These are phyloP conservation scores for Ramularia endophylla DNA, from an alignment of 2,329 filamentous ascomycete genomes.

Conservation along the genomic window DNA sequence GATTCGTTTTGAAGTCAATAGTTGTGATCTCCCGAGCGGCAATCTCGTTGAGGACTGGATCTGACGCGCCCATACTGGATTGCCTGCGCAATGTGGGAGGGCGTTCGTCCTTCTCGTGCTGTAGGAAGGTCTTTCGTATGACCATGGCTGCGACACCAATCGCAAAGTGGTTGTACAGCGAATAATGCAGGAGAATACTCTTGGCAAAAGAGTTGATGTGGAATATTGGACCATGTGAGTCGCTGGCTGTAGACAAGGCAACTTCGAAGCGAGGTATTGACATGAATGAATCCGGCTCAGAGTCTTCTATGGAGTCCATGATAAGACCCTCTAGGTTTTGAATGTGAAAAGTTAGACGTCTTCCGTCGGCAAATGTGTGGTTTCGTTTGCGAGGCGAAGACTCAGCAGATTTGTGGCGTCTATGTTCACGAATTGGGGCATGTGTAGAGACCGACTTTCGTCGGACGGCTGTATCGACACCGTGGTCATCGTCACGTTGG, in stretches of 20 bases:
- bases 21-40: conserved; percentile 62
- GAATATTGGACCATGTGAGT: conserved; percentile 80
- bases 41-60: conserved; percentile 24
- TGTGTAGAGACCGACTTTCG: conserved; percentile 63
- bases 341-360: conserved; percentile 72
- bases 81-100: conserved; percentile 11
- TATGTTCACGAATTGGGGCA: neutral
- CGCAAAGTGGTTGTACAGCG: conserved; percentile 87
- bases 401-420: conserved; percentile 23
- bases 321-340: conserved; percentile 85
- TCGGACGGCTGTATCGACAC: conserved; percentile 38
- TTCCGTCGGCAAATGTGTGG: conserved; percentile 59
- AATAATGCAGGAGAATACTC: conserved; percentile 79
- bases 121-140: conserved; percentile 45
- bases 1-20: conserved; percentile 71
- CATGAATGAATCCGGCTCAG: conserved; percentile 80
- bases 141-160: conserved; percentile 75
- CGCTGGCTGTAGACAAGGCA: conserved; percentile 75
- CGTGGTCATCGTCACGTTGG: conserved; percentile 55
- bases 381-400: conserved; percentile 44
- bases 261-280: conserved; percentile 82
- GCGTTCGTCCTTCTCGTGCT: conserved; percentile 16
- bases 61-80: conserved; percentile 18
- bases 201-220: conserved; percentile 78
- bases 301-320: conserved; percentile 76